Base-by-base conservation (phyloP, 2,329 filamentous ascomycete genomes). In the Alternaria sp. region DNA sequence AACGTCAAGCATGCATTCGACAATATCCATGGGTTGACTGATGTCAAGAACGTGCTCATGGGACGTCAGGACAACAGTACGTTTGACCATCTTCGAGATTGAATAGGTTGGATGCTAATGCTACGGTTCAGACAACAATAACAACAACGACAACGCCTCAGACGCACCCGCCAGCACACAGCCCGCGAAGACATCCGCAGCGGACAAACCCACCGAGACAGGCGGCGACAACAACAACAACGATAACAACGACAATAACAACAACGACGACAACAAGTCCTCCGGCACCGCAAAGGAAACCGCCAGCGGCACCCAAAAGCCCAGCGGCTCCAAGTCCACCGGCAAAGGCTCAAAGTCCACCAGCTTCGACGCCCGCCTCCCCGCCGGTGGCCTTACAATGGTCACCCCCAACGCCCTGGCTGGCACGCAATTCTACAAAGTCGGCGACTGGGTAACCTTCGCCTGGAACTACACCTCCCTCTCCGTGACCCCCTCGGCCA, bases 391-490 rank as follows among this genome's bases (percentile, higher is more conserved):
- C 57, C 82, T 90, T 59, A 82, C 83, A 47, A 88, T 91, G 86
- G 81, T 90, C 58, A 89, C 87, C 6, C 89, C 89, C 3, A 81
- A 82, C 54, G 75, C 82, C 9, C 75, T 80, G 8, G 81, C 82
- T 9, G 81, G 84, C 15, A 80, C 84, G 5, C 84, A 85, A 58
- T 90, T 87, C 79, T 90, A 88, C 83, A 90, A 89, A 77, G 86
- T 90, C 68, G 87, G 87, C 18, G 83, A 90, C 47, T 84, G 82
- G 63, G 80, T 90, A 28, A 90, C 88, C 0, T 89, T 91, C 69
- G 85, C 82, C 20, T 91, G 89, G 89, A 91, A 91, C 78, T 91
- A 90, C 79, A 91, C 89, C 14, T 89, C 87, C 11, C 80, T 91
- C 23, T 84, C 82, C 20, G 82, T 86, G 18, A 87, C 86, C 0